phyloP scores from a whole-genome alignment of 331 rosid species.

The Acacia pycnantha region DNA sequence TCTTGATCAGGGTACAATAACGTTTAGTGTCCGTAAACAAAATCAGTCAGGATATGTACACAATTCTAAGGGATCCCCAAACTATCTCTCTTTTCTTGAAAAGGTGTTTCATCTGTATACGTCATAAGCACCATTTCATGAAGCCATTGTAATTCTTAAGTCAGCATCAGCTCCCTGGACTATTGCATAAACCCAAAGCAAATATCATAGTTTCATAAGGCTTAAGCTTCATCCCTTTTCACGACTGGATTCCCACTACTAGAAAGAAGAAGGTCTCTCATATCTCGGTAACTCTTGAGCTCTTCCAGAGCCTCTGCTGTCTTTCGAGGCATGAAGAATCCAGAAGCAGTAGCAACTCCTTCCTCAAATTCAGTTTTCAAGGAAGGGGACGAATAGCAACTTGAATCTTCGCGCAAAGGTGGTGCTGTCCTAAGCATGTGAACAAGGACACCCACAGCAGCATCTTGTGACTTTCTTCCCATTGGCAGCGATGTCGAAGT shows the following conservation, averaged over 20 bases:
- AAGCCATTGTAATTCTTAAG: conserved; percentile 13
- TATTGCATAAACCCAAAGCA: not conserved
- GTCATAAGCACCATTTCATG: not conserved
- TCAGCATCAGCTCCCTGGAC: conserved; percentile 33
- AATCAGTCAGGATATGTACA: conserved; percentile 47
- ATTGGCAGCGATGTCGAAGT: conserved; percentile 51
- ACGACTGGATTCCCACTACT: conserved; percentile 61
- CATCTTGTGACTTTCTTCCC: conserved; percentile 77
- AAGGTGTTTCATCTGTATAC: not conserved
- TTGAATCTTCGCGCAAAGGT: conserved; percentile 84
- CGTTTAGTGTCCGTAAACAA: conserved; percentile 24
- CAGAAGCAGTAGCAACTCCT: conserved; percentile 69
- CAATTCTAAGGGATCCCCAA: conserved; percentile 10
- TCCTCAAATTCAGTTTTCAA: conserved; percentile 54
- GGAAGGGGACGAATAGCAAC: conserved; percentile 72
- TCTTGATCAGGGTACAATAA: conserved; percentile 25
- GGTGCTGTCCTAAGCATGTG: conserved; percentile 83
- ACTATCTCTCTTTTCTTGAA: not conserved
- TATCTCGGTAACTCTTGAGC: conserved; percentile 70
- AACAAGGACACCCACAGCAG: conserved; percentile 82
- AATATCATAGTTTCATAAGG: conserved; percentile 20
- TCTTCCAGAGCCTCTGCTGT: conserved; percentile 81
- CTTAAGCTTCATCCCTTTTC: conserved; percentile 49
- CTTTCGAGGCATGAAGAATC: conserved; percentile 77
- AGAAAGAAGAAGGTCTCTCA: conserved; percentile 79